Evolutionary conservation across 352 stramenopile genomes (phyloP), one percentile per base, ranked within the genome.

Genomic region (Aphanomyces stellatus): DNA sequence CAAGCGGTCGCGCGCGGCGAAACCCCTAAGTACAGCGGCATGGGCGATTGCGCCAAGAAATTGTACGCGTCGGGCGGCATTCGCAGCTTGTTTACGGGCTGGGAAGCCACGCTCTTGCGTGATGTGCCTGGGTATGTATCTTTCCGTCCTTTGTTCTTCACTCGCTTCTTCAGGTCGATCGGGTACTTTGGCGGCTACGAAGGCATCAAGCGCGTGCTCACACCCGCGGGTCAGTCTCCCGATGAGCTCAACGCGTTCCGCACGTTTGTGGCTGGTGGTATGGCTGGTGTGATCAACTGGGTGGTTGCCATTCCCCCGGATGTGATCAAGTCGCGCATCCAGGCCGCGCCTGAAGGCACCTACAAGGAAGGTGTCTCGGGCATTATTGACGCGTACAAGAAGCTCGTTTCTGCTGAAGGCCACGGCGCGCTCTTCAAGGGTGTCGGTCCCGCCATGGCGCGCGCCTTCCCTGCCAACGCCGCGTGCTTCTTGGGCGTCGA

Each of bases 181-280:
- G 93, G 88, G 40, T 99, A 99, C 76, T 98, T 98, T 69, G 81
- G 93, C 30, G 86, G 89, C 33, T 98, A 98, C 78, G 93, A 96
- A 72, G 80, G 81, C 33, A 82, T 98, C 43, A 98, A 98, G 76
- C 79, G 85, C 43, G 43, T 76, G 13, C 64, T 98, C 56, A 96
- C 88, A 25, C 82, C 85, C 17, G 79, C 84, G 66, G 84, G 79
- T 65, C 84, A 88, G 65, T 82, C 96, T 42, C 75, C 88, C 27
- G 88, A 88, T 43, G 82, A 90, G 57, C 74, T 98, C 15, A 97
- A 89, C 55, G 76, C 84, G 37, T 81, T 94, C 62, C 89, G 86
- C 56, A 90, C 98, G 28, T 87, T 99, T 41, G 80, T 96, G 27
- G 93, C 95, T 17, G 96, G 96, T 72, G 96, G 96, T 53, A 88